Evolutionary conservation across 805 yeast species (phyloP).

Genomic region (Ogataea pignaliae): DNA sequence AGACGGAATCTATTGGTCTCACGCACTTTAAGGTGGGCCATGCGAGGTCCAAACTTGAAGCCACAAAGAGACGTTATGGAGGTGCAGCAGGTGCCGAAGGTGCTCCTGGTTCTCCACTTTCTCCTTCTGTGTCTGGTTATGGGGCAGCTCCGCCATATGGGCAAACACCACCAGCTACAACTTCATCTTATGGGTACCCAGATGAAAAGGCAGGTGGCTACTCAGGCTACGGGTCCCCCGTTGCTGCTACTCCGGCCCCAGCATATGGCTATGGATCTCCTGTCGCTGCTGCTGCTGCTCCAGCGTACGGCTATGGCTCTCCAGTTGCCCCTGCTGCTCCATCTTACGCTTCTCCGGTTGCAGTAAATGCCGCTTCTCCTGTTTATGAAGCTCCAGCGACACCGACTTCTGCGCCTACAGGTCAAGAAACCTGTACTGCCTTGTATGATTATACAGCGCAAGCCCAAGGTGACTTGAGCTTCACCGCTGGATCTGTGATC

Average conservation of each 20-base stretch:
- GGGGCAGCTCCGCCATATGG: constrained; percentile 32
- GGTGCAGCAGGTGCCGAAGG: constrained; percentile 28
- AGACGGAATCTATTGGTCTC: constrained; percentile 82
- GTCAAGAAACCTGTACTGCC: constrained; percentile 73
- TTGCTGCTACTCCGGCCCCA: constrained; percentile 21
- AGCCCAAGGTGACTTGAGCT: constrained; percentile 85
- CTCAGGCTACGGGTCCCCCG: constrained; percentile 18
- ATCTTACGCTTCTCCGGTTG: too few species aligned
- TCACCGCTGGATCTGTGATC: constrained; percentile 84
- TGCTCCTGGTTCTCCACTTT: too few species aligned
- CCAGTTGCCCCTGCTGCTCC: constrained; percentile 14
- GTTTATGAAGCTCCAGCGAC: constrained; percentile 29
- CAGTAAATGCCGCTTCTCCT: too few species aligned
- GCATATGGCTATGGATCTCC: constrained; percentile 21
- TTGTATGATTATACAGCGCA: constrained; percentile 89
- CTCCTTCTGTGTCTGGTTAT: constrained; percentile 9
- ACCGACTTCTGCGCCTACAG: constrained; percentile 24
- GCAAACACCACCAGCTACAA: constrained; percentile 25
- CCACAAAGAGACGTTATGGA: constrained; percentile 67
- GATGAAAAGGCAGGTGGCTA: constrained; percentile 23
- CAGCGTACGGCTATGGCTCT: constrained; percentile 19
- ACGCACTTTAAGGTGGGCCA: constrained; percentile 89
- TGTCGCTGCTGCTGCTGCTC: constrained; percentile 21
- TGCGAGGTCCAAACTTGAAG: constrained; percentile 78
- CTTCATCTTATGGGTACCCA: constrained; percentile 21